Evolutionary conservation across 257 asterid genomes (phyloP).

Genomic region (Solanum rostratum): DNA sequence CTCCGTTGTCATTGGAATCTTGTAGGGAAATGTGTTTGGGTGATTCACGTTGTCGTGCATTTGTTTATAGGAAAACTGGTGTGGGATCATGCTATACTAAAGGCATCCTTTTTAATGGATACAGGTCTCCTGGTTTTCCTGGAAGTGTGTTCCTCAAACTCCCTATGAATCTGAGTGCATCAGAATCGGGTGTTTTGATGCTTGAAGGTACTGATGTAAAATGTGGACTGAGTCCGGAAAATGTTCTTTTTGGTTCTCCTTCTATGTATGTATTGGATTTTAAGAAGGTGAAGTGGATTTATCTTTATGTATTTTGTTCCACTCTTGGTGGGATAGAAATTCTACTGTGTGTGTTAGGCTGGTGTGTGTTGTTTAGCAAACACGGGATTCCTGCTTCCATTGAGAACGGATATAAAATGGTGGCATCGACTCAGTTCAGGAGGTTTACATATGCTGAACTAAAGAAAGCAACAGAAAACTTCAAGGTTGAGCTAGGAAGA

Average conservation of each 20-base stretch:
- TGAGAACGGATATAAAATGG: constrained; percentile 18
- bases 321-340: constrained; percentile 18
- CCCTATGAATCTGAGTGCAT: constrained; percentile 17
- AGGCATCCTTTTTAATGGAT: constrained; percentile 47
- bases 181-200: constrained; percentile 10
- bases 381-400: constrained; percentile 9
- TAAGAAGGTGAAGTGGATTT: constrained; percentile 15
- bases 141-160: constrained; percentile 39
- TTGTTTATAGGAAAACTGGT: constrained; percentile 41
- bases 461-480: constrained; percentile 19
- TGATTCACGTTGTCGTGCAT: constrained; percentile 36
- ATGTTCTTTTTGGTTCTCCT: constrained; percentile 1
- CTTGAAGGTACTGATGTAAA: constrained; percentile 10
- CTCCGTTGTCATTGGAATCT: constrained; percentile 15
- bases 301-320: constrained; percentile 11
- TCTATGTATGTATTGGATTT: not conserved
- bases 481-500: constrained; percentile 25
- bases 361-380: constrained; percentile 22
- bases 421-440: constrained; percentile 16
- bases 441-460: too few relatives aligned
- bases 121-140: constrained; percentile 31
- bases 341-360: constrained; percentile 8
- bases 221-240: not conserved
- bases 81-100: constrained; percentile 36
- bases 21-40: constrained; percentile 25